Base-by-base conservation (phyloP, 768 basidiomycete genomes). In the Candolleomyces eurysporus region DNA sequence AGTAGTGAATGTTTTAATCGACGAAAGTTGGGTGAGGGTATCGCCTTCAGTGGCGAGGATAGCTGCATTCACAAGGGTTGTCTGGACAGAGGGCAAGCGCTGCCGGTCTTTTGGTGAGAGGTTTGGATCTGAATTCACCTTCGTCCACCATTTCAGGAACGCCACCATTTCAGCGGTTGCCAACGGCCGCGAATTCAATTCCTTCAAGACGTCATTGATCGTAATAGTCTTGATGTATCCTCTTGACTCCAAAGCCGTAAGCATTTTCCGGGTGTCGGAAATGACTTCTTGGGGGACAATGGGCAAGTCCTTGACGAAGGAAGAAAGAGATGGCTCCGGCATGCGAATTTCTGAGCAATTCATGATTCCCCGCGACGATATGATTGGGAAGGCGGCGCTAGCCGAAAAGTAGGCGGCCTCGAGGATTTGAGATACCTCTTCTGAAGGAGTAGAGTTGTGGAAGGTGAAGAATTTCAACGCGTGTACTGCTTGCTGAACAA, bases 401-500 rank as follows among this genome's bases (percentile, higher is more conserved):
- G 72, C 65, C 10, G 80, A 78, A 71, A 95, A 97, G 75, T 98
- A 98, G 1, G 89, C 87, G 0, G 79, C 74, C 70, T 94, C 89
- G 60, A 96, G 82, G 16, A 84, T 72, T 10, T 73, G 75, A 0
- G 92, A 88, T 32, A 98, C 91, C 51, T 91, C 84, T 1, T 85
- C 71, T 0, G 91, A 93, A 0, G 96, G 96, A 0, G 96, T 96
- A 0, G 96, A 96, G 2, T 82, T 76, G 64, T 87, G 84, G 73
- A 94, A 98, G 2, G 92, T 90, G 78, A 97, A 98, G 76, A 97
- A 97, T 61, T 85, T 86, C 56, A 97, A 78, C 5, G 89, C 83
- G 66, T 98, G 96, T 17, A 94, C 73, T 14, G 86, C 88, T 16
- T 89, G 83, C 26, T 73, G 72, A 22, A 79, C 79, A 11, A 95